phyloP scores from a whole-genome alignment of 2,329 filamentous ascomycete genomes.

The Colletotrichum sp. region DNA sequence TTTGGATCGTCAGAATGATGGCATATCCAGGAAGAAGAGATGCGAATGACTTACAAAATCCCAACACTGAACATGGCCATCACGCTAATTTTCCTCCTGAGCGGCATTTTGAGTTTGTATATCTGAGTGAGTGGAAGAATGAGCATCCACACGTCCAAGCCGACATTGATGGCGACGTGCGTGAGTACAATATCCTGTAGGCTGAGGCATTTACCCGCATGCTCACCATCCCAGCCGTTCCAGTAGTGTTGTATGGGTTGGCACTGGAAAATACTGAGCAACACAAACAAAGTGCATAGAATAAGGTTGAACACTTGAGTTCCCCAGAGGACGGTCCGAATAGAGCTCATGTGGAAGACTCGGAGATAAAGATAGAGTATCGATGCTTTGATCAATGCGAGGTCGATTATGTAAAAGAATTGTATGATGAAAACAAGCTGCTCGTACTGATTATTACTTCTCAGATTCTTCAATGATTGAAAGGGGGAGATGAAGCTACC shows the following conservation, averaged over 20 bases:
- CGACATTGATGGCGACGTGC: not conserved
- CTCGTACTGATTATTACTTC: too few relatives aligned
- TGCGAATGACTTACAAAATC: not conserved
- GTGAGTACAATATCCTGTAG: not conserved
- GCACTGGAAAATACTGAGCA: not conserved
- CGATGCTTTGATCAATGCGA: not conserved
- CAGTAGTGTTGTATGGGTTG: not conserved
- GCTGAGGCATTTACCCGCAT: not conserved
- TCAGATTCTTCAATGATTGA: not conserved
- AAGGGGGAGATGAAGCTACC: not conserved
- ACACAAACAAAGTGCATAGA: not conserved
- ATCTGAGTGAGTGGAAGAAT: not conserved
- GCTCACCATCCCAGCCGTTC: not conserved
- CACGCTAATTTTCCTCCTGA: not conserved
- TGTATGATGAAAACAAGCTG: not conserved
- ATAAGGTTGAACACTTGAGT: not conserved
- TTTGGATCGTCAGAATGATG: not conserved
- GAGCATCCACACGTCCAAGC: slow-evolving; percentile 4
- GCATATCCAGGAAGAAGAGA: too few relatives aligned
- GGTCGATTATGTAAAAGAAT: not conserved
- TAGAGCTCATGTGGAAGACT: not conserved
- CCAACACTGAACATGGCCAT: slow-evolving; percentile 2
- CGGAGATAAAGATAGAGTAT: not conserved
- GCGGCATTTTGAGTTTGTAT: not conserved
- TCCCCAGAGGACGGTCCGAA: not conserved